phyloP scores from a whole-genome alignment of 2,329 filamentous ascomycete genomes.

The Ophiostoma quercus region DNA sequence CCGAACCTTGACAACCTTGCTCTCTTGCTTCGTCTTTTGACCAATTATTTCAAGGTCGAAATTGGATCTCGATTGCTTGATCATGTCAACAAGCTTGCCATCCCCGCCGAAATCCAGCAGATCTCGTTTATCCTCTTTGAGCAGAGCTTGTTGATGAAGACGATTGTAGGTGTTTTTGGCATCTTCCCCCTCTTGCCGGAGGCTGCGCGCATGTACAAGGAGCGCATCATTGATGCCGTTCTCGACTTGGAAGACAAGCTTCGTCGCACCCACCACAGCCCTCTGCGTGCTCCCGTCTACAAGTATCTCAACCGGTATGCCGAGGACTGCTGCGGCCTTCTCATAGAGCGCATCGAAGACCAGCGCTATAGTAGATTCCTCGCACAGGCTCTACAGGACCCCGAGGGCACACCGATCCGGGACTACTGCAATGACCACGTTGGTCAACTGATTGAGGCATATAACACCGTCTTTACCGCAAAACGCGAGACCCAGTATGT shows the following conservation, averaged over 20 bases:
- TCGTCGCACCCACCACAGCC: conserved; percentile 80
- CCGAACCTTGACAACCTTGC: conserved; percentile 88
- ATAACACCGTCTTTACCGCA: conserved; percentile 57
- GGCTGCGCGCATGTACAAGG: conserved; percentile 85
- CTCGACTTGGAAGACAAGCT: conserved; percentile 80
- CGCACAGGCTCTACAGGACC: conserved; percentile 74
- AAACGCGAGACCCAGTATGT: conserved; percentile 63
- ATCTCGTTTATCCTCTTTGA: conserved; percentile 94
- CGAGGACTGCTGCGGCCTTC: conserved; percentile 76
- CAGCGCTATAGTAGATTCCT: conserved; percentile 86
- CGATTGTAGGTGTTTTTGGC: conserved; percentile 90
- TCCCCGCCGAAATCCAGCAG: conserved; percentile 72
- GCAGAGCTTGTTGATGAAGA: conserved; percentile 86
- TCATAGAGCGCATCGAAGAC: conserved; percentile 74
- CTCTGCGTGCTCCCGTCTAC: conserved; percentile 84
- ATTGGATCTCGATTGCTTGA: conserved; percentile 91
- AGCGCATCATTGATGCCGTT: conserved; percentile 82
- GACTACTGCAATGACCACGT: conserved; percentile 69
- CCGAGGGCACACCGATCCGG: conserved; percentile 68
- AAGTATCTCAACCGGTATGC: conserved; percentile 92
- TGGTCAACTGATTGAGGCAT: conserved; percentile 63
- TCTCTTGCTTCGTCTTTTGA: conserved; percentile 80
- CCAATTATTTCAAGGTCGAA: conserved; percentile 98
- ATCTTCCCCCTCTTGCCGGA: conserved; percentile 94
- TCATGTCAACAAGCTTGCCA: conserved; percentile 86